phyloP scores from a whole-genome alignment of 1,139 yeast species.

The Zygosaccharomyces pseudobailii region DNA sequence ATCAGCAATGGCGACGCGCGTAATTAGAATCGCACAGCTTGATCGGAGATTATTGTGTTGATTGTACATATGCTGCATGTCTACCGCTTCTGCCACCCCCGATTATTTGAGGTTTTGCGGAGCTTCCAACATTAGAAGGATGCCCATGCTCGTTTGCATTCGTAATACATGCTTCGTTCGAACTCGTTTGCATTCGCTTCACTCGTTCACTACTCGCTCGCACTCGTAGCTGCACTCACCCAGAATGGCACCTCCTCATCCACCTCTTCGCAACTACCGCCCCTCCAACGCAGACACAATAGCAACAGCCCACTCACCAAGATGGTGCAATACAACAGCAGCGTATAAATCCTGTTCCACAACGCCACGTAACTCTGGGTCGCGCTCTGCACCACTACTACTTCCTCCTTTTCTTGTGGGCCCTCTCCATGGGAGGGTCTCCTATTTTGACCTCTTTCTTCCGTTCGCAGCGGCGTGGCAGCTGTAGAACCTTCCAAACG shows the following conservation, averaged over 20 bases:
- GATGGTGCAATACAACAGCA: conserved; percentile 9
- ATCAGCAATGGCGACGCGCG: too few species aligned
- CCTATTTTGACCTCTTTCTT: not conserved
- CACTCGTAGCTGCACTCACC: conserved; percentile 3
- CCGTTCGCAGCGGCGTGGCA: not conserved
- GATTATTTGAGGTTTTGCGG: too few species aligned
- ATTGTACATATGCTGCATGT: too few species aligned
- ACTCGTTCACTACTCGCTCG: not conserved
- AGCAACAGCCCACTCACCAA: conserved; percentile 13
- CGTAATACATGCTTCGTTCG: not conserved
- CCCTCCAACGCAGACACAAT: conserved; percentile 12
- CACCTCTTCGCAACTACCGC: not conserved
- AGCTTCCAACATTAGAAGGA: not conserved
- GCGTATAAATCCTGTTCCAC: conserved; percentile 9
- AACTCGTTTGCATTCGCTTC: not conserved
- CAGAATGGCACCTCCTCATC: conserved; percentile 12
- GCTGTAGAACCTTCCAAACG: conserved; percentile 5
- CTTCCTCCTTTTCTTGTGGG: conserved; percentile 1
- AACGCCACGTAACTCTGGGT: conserved; percentile 5
- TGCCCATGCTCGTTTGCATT: not conserved
- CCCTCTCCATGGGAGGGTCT: not conserved
- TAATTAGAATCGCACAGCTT: too few species aligned
- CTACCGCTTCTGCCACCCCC: too few species aligned
- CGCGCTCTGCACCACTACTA: conserved; percentile 9
- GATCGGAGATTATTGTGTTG: too few species aligned